A percentile compares a stretch with the other conserved stretches of the same genome.
Evolutionary conservation across 495 filamentous ascomycete genomes (phyloP).

Genomic region (Cercophora scortea): DNA sequence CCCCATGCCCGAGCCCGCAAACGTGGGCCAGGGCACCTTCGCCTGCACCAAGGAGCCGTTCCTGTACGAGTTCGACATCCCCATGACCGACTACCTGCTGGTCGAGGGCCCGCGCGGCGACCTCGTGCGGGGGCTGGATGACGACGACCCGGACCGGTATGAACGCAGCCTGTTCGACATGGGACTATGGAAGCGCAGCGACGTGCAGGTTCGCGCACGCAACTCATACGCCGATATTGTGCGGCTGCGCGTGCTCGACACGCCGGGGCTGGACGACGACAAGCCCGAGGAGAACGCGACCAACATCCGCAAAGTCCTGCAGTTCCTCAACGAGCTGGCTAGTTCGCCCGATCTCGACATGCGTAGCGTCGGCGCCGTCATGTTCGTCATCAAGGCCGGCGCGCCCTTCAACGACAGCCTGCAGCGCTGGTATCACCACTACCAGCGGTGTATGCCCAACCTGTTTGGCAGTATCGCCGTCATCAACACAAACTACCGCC

Average conservation of each 20-base stretch:
- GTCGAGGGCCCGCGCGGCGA: neutral
- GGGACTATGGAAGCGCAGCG: neutral
- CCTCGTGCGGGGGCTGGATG: neutral
- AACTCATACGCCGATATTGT: neutral
- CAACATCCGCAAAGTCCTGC: neutral
- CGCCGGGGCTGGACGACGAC: neutral
- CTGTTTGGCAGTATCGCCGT: neutral
- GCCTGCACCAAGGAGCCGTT: neutral
- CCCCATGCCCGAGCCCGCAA: neutral
- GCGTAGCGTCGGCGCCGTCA: neutral
- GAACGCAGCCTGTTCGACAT: neutral
- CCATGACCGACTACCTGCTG: neutral
- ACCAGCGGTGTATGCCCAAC: neutral
- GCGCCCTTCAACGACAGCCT: neutral
- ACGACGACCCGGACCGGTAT: neutral
- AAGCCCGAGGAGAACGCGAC: neutral
- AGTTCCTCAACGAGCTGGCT: neutral
- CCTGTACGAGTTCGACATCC: neutral
- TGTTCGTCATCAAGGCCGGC: neutral
- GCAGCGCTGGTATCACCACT: neutral
- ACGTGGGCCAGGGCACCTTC: neutral
- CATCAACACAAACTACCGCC: neutral
- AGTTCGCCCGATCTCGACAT: neutral
- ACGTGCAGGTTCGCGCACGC: neutral
- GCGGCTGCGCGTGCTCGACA: neutral